phyloP scores from a whole-genome alignment of 495 filamentous ascomycete species.

The Bryoglossum gracile region DNA sequence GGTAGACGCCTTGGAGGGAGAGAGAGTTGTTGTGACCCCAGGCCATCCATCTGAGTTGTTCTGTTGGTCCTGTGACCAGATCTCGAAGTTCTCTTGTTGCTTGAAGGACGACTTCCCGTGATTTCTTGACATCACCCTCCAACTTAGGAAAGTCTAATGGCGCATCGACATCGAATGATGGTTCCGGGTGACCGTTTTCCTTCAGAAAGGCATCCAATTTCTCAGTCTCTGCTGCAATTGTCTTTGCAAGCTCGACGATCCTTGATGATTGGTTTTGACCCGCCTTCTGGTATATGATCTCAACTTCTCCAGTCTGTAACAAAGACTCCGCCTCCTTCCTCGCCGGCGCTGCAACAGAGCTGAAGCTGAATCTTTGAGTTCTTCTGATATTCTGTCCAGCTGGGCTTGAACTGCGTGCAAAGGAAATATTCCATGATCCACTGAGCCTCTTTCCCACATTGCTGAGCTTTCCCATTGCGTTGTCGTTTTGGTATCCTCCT shows the following conservation, averaged over 20 bases:
- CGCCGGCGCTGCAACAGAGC: background rate
- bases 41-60: constrained; percentile 23
- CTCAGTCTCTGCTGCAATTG: constrained; percentile 19
- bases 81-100: constrained; percentile 22
- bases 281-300: background rate
- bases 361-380: no score
- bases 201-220: constrained; percentile 20
- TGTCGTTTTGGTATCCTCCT: no score
- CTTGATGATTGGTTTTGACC: constrained; percentile 1
- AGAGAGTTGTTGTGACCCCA: constrained; percentile 26
- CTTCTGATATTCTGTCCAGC: no score
- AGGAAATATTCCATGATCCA: no score
- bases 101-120: constrained; percentile 18
- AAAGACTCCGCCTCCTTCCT: background rate
- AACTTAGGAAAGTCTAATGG: constrained; percentile 20
- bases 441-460: no score
- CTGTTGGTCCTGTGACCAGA: constrained; percentile 18
- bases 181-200: constrained; percentile 2
- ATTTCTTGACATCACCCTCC: constrained; percentile 11
- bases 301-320: background rate
- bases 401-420: no score
- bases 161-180: constrained; percentile 17
- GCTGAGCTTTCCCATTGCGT: no score
- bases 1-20: constrained; percentile 29
- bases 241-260: constrained; percentile 15